Percentiles rank a stretch among this genome's conserved stretches.
These are phyloP conservation scores for Saitozyma sp. DNA, from an alignment of 768 basidiomycete species.

Conservation along the genomic window DNA sequence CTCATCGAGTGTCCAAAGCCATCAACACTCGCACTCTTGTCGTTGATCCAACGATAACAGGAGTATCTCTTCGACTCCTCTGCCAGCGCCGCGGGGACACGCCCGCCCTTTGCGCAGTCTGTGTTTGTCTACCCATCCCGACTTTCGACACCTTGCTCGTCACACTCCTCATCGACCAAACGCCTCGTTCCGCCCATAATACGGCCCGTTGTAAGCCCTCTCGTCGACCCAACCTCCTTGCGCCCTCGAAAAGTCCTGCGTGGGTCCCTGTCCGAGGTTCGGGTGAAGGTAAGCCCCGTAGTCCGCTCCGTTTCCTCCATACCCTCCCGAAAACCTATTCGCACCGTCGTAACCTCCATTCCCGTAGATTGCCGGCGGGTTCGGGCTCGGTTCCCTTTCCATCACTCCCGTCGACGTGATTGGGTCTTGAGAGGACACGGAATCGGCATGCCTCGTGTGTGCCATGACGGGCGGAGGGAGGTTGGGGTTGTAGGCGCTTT, in stretches of 20 bases:
- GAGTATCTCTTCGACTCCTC: no score
- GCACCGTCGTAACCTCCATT: constrained; percentile 2
- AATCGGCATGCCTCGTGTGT: constrained; percentile 21
- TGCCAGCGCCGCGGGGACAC: no score
- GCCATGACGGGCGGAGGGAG: constrained; percentile 3
- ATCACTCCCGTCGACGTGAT: constrained; percentile 14
- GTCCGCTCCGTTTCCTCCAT: constrained; percentile 4
- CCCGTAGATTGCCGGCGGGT: neutral
- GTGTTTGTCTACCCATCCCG: no score
- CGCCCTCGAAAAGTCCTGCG: neutral
- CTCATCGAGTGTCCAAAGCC: no score
- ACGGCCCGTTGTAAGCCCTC: constrained; percentile 35
- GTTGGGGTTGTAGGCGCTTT: constrained; percentile 10
- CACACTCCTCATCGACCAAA: constrained; percentile 7
- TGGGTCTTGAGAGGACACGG: constrained; percentile 18
- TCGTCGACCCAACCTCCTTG: constrained; percentile 32
- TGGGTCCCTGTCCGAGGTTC: neutral
- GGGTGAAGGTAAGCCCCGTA: neutral
- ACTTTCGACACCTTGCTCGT: no score
- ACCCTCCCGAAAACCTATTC: constrained; percentile 2
- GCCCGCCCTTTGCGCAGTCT: no score
- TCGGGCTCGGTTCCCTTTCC: constrained; percentile 9
- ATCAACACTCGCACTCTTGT: no score
- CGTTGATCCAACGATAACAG: no score
- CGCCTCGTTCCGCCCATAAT: constrained; percentile 23